These are phyloP conservation scores for Aspergillus niger DNA, from an alignment of 2,329 filamentous ascomycete genomes.

Conservation along the genomic window DNA sequence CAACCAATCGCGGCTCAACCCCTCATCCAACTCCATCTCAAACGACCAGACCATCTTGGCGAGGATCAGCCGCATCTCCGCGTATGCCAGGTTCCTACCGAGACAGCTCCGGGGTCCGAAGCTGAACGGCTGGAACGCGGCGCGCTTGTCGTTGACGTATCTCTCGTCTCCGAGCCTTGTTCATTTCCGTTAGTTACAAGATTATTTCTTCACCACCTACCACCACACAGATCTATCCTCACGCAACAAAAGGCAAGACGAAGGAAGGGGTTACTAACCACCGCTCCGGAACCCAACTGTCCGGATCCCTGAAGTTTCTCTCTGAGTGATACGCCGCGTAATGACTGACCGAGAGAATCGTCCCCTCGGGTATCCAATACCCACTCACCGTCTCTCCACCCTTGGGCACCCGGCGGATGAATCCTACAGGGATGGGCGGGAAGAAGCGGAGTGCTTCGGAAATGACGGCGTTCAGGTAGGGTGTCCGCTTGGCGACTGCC, in stretches of 20 bases:
- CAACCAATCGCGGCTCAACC: no score
- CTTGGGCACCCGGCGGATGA: constrained; percentile 11
- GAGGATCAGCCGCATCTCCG: constrained; percentile 29
- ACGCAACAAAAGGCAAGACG: no score
- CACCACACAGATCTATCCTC: no score
- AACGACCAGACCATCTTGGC: constrained; percentile 26
- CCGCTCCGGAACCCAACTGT: background rate
- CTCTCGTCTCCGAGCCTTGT: no score
- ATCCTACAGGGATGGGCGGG: constrained; percentile 30
- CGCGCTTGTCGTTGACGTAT: no score
- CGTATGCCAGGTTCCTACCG: constrained; percentile 22
- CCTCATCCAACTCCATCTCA: no score
- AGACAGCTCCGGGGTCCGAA: background rate
- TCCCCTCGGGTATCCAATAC: constrained; percentile 6
- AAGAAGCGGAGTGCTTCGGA: constrained; percentile 47
- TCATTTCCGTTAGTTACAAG: no score
- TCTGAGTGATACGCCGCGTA: background rate
- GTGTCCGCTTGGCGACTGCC: constrained; percentile 28
- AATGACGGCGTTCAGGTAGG: constrained; percentile 45
- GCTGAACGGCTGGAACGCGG: background rate
- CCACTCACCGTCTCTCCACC: constrained; percentile 9
- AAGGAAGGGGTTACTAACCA: background rate
- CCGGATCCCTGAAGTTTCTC: background rate
- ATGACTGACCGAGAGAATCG: background rate
- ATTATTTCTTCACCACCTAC: no score